Evolutionary conservation across 192 early-diverging fungal genomes (phyloP).

Genomic region (Chytriomyces confervae): DNA sequence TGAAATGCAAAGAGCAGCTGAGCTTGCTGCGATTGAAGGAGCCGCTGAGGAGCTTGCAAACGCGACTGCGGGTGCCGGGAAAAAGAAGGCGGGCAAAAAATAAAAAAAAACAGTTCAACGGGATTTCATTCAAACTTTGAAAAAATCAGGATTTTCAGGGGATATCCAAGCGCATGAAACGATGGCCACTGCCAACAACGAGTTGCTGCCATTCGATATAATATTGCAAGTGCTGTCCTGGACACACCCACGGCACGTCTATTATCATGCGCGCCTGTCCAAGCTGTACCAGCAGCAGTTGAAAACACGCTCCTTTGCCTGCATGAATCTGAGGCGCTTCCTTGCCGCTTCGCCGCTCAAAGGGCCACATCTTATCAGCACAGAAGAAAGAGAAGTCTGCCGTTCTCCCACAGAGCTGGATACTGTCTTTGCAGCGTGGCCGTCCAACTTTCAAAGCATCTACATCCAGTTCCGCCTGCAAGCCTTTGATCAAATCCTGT

Average conservation of each 20-base stretch:
- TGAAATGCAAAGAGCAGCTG: slow-evolving; percentile 46
- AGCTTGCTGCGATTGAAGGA: slow-evolving; percentile 46
- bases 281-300: not conserved
- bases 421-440: not conserved
- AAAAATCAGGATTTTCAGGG: not conserved
- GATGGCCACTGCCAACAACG: not conserved
- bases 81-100: slow-evolving; percentile 48
- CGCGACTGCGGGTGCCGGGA: slow-evolving; percentile 10
- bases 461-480: not conserved
- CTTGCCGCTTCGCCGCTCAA: not conserved
- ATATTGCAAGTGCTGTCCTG: not conserved
- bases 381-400: not conserved
- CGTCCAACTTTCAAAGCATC: not conserved
- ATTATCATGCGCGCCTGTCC: not conserved
- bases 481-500: not conserved
- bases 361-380: not conserved
- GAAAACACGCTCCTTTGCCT: not conserved
- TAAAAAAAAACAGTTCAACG: not conserved
- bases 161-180: no score
- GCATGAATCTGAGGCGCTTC: not conserved
- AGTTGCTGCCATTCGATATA: not conserved
- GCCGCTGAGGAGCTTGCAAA: slow-evolving; percentile 28
- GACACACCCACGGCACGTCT: not conserved
- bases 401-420: not conserved
- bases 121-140: no score